Conservation (phyloP, 2,329 filamentous ascomycete genomes). For the Arthroderma sp. region DNA sequence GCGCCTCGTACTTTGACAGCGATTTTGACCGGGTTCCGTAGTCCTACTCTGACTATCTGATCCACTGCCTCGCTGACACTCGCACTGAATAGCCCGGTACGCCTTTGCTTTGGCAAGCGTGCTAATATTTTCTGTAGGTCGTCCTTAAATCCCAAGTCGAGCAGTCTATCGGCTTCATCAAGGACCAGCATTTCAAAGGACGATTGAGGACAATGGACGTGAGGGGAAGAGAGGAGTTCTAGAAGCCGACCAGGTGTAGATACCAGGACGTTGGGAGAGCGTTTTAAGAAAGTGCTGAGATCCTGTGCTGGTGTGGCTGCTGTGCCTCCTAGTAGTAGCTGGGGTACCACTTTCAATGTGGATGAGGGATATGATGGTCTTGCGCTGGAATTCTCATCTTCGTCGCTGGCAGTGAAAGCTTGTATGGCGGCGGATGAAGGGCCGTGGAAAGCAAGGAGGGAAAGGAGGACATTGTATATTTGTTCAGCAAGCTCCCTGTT, state of each 20-base stretch:
- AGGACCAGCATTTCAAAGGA: constrained; percentile 86
- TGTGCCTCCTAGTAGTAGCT: constrained; percentile 74
- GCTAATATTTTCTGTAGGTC: constrained; percentile 76
- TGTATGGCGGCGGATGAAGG: constrained; percentile 48
- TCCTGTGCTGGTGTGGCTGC: constrained; percentile 67
- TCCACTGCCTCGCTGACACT: constrained; percentile 92
- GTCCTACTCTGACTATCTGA: constrained; percentile 79
- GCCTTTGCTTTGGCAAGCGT: constrained; percentile 76
- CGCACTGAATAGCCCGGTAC: constrained; percentile 88
- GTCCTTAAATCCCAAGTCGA: constrained; percentile 89
- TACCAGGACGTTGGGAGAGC: constrained; percentile 77
- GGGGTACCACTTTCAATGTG: constrained; percentile 57
- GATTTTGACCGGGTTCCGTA: constrained; percentile 90
- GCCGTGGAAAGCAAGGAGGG: constrained; percentile 68
- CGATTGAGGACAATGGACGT: constrained; percentile 76
- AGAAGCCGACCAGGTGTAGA: constrained; percentile 82
- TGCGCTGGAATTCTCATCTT: constrained; percentile 11
- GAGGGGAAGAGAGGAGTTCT: constrained; percentile 71
- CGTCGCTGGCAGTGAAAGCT: constrained; percentile 31
- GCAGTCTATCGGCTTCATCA: constrained; percentile 82
- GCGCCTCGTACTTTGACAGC: constrained; percentile 78
- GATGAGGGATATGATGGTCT: constrained; percentile 31
- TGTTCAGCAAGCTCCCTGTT: constrained; percentile 74
- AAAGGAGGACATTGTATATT: constrained; percentile 68
- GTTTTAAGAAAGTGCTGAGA: constrained; percentile 67